Conservation (phyloP, 345 rosid genomes). For the Orychophragmus violaceus region DNA sequence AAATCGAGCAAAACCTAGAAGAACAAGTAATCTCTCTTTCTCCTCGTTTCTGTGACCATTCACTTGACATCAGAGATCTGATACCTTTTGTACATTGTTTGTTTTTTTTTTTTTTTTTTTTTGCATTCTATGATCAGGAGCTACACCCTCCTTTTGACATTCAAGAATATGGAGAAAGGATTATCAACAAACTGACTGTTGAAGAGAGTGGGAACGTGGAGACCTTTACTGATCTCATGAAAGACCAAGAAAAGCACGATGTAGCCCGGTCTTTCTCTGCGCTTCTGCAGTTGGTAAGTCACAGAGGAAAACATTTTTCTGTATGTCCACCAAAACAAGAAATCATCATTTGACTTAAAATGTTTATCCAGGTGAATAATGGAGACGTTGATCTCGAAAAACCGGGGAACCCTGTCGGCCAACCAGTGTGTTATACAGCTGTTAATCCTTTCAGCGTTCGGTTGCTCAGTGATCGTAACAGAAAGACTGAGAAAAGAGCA, state of each 20-base stretch:
- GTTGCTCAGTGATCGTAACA: conserved; percentile 38
- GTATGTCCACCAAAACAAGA: background rate
- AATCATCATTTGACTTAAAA: background rate
- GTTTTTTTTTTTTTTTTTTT: too few species aligned
- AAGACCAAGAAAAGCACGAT: conserved; percentile 75
- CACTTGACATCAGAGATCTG: background rate
- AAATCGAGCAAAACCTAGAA: conserved; percentile 82
- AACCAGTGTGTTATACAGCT: conserved; percentile 62
- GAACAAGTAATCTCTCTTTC: conserved; percentile 58
- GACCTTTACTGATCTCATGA: conserved; percentile 62
- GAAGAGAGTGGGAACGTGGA: conserved; percentile 33
- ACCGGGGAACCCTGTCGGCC: conserved; percentile 29
- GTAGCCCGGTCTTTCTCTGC: conserved; percentile 92
- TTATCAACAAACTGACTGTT: conserved; percentile 52
- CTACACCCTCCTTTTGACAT: conserved; percentile 85
- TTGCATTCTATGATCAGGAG: conserved; percentile 55
- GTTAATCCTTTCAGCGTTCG: conserved; percentile 62
- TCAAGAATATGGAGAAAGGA: conserved; percentile 70
- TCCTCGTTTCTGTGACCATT: background rate
- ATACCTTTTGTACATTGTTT: background rate
- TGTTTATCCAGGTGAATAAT: conserved; percentile 71
- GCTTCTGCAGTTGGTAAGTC: conserved; percentile 87
- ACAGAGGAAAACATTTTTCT: background rate
- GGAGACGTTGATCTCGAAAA: conserved; percentile 70
- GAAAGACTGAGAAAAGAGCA: conserved; percentile 17